These are phyloP conservation scores for Ophiostoma ulmi DNA, from an alignment of 2,329 filamentous ascomycete genomes.

Conservation along the genomic window DNA sequence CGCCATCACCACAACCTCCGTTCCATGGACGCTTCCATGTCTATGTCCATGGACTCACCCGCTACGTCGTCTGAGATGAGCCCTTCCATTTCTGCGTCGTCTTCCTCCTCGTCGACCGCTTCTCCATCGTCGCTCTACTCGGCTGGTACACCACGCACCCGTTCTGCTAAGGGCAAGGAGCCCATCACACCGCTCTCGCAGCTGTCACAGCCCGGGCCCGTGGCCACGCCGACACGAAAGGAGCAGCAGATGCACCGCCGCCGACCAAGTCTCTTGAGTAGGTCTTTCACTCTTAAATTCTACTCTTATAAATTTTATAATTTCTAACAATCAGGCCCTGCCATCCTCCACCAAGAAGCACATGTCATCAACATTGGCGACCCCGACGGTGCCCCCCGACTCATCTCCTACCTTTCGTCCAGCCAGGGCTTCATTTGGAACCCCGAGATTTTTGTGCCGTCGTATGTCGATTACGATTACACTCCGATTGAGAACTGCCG, in stretches of 20 bases:
- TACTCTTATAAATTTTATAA: constrained; percentile 28
- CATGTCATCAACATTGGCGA: constrained; percentile 77
- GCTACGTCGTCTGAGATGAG: constrained; percentile 21
- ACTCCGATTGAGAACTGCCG: constrained; percentile 68
- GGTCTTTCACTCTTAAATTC: constrained; percentile 26
- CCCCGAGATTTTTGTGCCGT: constrained; percentile 77
- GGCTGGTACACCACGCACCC: constrained; percentile 48
- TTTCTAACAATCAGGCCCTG: constrained; percentile 51
- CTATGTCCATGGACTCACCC: constrained; percentile 18
- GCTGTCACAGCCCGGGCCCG: constrained; percentile 32
- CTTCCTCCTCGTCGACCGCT: constrained; percentile 38
- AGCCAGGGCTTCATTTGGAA: constrained; percentile 82
- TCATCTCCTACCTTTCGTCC: constrained; percentile 74
- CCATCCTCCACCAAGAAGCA: constrained; percentile 67
- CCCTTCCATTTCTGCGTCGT: constrained; percentile 33
- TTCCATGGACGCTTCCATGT: constrained; percentile 19
- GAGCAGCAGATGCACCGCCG: constrained; percentile 48
- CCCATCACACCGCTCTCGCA: constrained; percentile 34
- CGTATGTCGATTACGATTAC: constrained; percentile 70
- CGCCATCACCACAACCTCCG: constrained; percentile 23
- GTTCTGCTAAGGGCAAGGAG: constrained; percentile 44
- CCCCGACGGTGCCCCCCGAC: constrained; percentile 63
- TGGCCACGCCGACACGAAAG: constrained; percentile 40
- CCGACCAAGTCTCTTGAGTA: constrained; percentile 60
- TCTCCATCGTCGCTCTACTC: constrained; percentile 44